These are phyloP conservation scores for Wallemia mellicola DNA, from an alignment of 1,284 basidiomycete species.

Conservation along the genomic window DNA sequence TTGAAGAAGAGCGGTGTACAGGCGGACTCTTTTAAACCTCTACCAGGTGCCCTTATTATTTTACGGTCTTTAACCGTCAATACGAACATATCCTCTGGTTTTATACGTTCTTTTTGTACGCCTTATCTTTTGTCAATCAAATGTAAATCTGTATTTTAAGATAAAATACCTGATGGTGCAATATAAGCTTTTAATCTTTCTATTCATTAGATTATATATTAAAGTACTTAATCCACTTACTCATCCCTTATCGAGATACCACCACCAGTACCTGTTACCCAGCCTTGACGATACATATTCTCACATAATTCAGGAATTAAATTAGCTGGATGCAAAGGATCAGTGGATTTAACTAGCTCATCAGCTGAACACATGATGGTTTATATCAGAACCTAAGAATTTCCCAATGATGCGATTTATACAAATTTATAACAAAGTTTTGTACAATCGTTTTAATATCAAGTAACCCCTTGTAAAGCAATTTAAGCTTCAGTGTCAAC, in stretches of 20 bases:
- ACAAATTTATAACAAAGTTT: background rate
- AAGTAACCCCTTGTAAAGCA: background rate
- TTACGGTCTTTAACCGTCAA: slow-evolving; percentile 19
- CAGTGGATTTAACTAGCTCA: slow-evolving; percentile 15
- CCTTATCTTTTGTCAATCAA: too few species aligned
- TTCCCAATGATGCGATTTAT: background rate
- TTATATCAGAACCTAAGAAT: background rate
- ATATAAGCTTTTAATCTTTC: slow-evolving; percentile 29
- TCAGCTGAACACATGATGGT: slow-evolving; percentile 7
- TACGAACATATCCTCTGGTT: slow-evolving; percentile 48
- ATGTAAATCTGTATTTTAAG: too few species aligned
- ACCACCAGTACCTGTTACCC: slow-evolving; percentile 25
- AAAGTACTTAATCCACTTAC: slow-evolving; percentile 22
- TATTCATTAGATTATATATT: background rate
- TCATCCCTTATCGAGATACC: slow-evolving; percentile 37
- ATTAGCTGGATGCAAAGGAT: slow-evolving; percentile 33
- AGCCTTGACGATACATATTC: slow-evolving; percentile 28
- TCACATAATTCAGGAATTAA: slow-evolving; percentile 44
- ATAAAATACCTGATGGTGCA: slow-evolving; percentile 39
- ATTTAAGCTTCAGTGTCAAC: background rate
- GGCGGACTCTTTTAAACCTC: slow-evolving; percentile 36
- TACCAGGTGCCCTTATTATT: slow-evolving; percentile 1
- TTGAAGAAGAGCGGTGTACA: slow-evolving; percentile 79
- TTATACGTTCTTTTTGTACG: slow-evolving; percentile 60
- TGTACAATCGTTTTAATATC: background rate